Evolutionary conservation across 73 alveolate genomes (phyloP).

Genomic region (Urostyla sp.): DNA sequence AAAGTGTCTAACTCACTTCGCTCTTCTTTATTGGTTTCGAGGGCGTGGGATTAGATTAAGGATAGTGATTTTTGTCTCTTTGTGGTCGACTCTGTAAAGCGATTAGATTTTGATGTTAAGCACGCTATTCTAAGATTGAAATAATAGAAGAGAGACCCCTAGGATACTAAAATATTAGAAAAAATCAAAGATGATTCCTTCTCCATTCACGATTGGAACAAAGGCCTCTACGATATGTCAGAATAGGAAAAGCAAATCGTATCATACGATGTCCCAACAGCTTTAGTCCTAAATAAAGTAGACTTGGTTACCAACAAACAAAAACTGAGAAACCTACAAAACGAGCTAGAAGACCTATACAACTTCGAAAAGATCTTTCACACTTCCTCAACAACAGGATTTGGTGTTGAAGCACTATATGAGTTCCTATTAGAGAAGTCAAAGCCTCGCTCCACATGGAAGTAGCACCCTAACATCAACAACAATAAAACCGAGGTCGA

Average conservation of each 20-base stretch:
- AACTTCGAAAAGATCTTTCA: constrained; percentile 60
- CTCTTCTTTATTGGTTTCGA: constrained; percentile 42
- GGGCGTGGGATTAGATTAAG: constrained; percentile 57
- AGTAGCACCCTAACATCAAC: constrained; percentile 49
- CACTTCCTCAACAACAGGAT: constrained; percentile 59
- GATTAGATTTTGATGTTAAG: constrained; percentile 53
- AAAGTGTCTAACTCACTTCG: constrained; percentile 46
- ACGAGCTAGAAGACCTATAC: constrained; percentile 65
- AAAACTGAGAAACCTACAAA: constrained; percentile 41
- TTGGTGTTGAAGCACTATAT: constrained; percentile 50
- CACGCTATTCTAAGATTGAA: constrained; percentile 51
- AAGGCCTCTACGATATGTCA: constrained; percentile 18
- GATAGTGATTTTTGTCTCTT: constrained; percentile 57
- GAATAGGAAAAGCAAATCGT: constrained; percentile 15
- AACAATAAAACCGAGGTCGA: constrained; percentile 42
- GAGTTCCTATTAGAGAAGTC: constrained; percentile 33
- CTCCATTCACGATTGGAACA: neutral
- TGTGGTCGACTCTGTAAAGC: constrained; percentile 66
- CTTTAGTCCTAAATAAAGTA: constrained; percentile 61
- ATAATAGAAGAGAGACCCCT: constrained; percentile 21
- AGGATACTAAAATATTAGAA: constrained; percentile 15
- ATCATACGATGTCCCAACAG: constrained; percentile 21
- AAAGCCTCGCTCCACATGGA: constrained; percentile 28
- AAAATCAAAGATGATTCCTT: constrained; percentile 29
- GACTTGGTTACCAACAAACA: constrained; percentile 59